Evolutionary conservation across 768 basidiomycete species (phyloP), one percentile per base, ranked within the genome.

Genomic region (Xerocomus brunneocitrinus): DNA sequence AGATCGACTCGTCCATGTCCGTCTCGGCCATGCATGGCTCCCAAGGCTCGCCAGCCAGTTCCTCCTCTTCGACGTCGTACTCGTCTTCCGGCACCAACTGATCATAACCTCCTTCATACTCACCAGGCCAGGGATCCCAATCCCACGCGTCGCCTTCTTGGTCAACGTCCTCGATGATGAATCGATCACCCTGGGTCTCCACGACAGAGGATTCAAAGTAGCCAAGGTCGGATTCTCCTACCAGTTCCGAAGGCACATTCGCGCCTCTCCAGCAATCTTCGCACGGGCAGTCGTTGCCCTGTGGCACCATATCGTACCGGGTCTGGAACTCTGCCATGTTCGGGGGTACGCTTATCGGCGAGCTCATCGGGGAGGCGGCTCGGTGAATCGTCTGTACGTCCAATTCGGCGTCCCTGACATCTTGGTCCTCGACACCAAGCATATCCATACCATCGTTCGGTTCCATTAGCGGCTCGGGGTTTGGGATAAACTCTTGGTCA

Each of bases 221-320:
- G 9, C 39, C 48, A 14, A 28, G 16, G 30, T 45, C 50, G 8
- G 24, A 30, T 44, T 31, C 49, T 35, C 5, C 44, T 1, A 19
- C 14, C 4, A 36, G 38, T 1, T 51, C 56, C 35, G 31, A 28
- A 25, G 53, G 44, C 35, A 28, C 41, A 5, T 53, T 24, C 35
- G n/a, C 22, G 30, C 30, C 27, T 34, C 24, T 48, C 13, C 50
- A 50, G 39, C 32, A 38, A 35, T 49, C 52, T 12, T 58, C 56
- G 8, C 46, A 47, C 9, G 40, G 34, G 1, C 50, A 54, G n/a
- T 42, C 45, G 35, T 63, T 57, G 35, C 60, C 57, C 50, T 51
- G 49, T 43, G 56, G 45, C 9, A 8, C 43, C 22, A 55, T 28
- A 16, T 61, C 57, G 49, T 61, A 58, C 36, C 38, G 25, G 35